A percentile compares a stretch with the other conserved stretches of the same genome.
phyloP scores from a whole-genome alignment of 2,329 filamentous ascomycete species.

The Xylaria arbuscula region DNA sequence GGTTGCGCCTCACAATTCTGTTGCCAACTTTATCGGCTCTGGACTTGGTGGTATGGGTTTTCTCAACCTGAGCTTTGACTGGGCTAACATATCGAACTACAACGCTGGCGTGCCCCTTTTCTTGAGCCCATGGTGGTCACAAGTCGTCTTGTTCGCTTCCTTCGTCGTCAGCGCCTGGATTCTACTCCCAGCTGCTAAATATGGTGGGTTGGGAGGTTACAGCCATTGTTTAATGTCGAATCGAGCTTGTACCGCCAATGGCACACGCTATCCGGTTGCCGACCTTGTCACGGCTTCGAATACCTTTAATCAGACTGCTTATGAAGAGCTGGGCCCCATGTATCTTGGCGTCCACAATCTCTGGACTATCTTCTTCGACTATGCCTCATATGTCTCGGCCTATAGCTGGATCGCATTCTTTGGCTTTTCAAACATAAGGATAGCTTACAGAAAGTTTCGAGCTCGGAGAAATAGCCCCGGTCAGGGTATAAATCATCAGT shows the following conservation, averaged over 20 bases:
- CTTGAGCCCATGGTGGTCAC: conserved; percentile 69
- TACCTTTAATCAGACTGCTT: conserved; percentile 62
- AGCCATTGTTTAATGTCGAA: conserved; percentile 69
- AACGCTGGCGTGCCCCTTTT: conserved; percentile 58
- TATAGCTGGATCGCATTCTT: conserved; percentile 69
- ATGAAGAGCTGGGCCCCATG: conserved; percentile 62
- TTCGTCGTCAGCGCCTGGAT: conserved; percentile 69
- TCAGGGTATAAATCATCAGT: conserved; percentile 63
- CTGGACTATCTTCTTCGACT: conserved; percentile 71
- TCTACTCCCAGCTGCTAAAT: conserved; percentile 68
- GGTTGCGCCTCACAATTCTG: conserved; percentile 68
- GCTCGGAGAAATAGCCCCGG: conserved; percentile 49
- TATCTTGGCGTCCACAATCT: conserved; percentile 68
- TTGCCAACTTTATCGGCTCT: conserved; percentile 70
- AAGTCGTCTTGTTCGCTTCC: conserved; percentile 65
- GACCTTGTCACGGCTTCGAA: conserved; percentile 56
- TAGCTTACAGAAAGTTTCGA: conserved; percentile 58
- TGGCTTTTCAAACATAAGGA: conserved; percentile 60
- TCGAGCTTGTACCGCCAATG: conserved; percentile 62
- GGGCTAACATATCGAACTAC: conserved; percentile 68
- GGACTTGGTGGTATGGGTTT: conserved; percentile 72
- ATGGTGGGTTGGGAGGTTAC: conserved; percentile 64
- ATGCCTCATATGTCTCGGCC: conserved; percentile 68
- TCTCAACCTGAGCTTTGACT: conserved; percentile 68
- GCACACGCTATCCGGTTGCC: conserved; percentile 58